Base-by-base conservation (phyloP, 2,329 filamentous ascomycete genomes). In the Sporothrix brunneoviolacea region DNA sequence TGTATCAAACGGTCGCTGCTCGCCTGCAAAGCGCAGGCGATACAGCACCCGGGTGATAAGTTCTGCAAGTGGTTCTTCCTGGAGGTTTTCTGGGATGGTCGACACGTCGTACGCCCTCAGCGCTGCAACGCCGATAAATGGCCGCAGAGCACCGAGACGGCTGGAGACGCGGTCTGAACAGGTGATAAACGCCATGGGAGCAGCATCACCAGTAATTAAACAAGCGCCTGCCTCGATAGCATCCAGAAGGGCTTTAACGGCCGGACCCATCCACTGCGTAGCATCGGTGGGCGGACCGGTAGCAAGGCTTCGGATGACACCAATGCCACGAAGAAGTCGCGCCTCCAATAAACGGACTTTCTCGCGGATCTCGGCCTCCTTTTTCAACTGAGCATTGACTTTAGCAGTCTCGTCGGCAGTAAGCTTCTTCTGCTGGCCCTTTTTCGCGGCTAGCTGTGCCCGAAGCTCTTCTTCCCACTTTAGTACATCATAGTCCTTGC, bases 401-500 rank as follows among this genome's bases (percentile, higher is more conserved):
- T 95, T 97, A 27, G 84, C 80, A 58, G 85, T 84, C 61, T 98
- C 91, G 32, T 97, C 93, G 0, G 88, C 70, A 0, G 88, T 93
- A 9, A 97, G 80, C 68, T 96, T 98, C 71, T 90, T 91, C 60
- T 89, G 82, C 54, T 87, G 81, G 1, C 91, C 91, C 66, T 91
- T 95, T 73, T 97, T 98, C 63, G 88, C 78, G n/a, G 91, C 90
- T 36, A 98, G 70, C 60, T 96, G 89, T 35, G 82, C 77, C 51
- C 91, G 79, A 8, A 98, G 75, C 57, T 98, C 93, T 64, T 91
- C 86, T 67, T 98, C 93, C 93, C 94, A 98, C 67, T 95, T 96
- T 36, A 96, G 69, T 1, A 89, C 94, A 60, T 98, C 89, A 60
- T 96, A 95, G 64, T 97, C 93, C 65, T 95, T 96, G 43, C 82